Percentiles rank a stretch among this genome's conserved stretches.
These are phyloP conservation scores for Tephrocybe sp. DNA, from an alignment of 768 basidiomycete species.

Conservation along the genomic window DNA sequence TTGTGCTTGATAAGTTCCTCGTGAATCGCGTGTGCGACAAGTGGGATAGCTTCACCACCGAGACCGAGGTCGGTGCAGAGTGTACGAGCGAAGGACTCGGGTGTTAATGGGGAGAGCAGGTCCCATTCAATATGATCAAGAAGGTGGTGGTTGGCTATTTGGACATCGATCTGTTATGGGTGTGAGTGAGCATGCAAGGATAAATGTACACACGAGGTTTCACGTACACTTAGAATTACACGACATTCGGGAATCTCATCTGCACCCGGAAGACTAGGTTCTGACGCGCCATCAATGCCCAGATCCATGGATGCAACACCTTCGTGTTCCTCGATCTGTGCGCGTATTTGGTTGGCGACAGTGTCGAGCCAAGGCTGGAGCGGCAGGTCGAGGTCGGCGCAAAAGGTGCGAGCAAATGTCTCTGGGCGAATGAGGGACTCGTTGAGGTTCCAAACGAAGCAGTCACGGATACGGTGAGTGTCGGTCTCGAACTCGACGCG, in stretches of 20 bases:
- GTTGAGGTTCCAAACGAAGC: conserved; percentile 93
- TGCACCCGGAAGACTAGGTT: conserved; percentile 34
- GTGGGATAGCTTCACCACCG: conserved; percentile 80
- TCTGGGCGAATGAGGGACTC: conserved; percentile 86
- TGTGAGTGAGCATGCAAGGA: neutral
- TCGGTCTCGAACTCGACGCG: conserved; percentile 95
- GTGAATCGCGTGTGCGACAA: conserved; percentile 90
- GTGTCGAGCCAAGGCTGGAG: conserved; percentile 64
- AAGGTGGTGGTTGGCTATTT: conserved; percentile 88
- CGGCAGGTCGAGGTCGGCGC: conserved; percentile 83
- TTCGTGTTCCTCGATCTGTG: conserved; percentile 89
- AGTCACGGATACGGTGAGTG: conserved; percentile 87
- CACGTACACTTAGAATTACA: conserved; percentile 72
- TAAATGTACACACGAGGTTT: neutral
- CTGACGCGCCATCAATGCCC: conserved; percentile 53
- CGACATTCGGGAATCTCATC: conserved; percentile 76
- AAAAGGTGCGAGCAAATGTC: conserved; percentile 82
- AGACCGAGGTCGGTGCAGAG: conserved; percentile 88
- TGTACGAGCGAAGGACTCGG: conserved; percentile 75
- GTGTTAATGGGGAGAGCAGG: conserved; percentile 87
- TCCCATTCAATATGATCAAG: conserved; percentile 99
- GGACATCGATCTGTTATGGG: conserved; percentile 81
- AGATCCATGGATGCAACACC: conserved; percentile 78
- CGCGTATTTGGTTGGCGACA: conserved; percentile 81
- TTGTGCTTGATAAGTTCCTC: conserved; percentile 96